Evolutionary conservation across 129 eudicot species (phyloP).

Genomic region (Lactuca sativa): DNA sequence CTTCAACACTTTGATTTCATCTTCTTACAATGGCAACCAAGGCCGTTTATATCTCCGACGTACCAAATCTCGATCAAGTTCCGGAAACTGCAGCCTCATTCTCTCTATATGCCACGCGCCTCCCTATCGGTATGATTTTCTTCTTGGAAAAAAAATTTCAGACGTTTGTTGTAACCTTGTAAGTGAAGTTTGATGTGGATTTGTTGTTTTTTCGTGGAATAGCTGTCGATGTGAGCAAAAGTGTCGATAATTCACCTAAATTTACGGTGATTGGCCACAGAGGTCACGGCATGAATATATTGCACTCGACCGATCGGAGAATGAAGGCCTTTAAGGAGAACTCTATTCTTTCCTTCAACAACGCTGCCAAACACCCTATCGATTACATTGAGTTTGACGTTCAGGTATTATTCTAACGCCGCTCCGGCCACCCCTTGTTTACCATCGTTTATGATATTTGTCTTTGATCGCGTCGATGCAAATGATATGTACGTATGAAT

Average conservation of each 20-base stretch:
- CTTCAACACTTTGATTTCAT: neutral
- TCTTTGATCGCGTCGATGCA: neutral
- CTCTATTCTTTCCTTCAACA: constrained; percentile 73
- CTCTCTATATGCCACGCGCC: constrained; percentile 42
- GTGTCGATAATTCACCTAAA: constrained; percentile 35
- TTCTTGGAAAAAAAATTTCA: too few relatives aligned
- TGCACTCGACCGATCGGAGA: constrained; percentile 77
- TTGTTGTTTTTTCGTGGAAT: neutral
- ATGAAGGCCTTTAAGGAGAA: constrained; percentile 82
- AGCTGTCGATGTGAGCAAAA: constrained; percentile 50
- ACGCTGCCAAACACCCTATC: constrained; percentile 55
- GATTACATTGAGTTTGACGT: constrained; percentile 92
- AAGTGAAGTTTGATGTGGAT: neutral
- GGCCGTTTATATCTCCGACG: constrained; percentile 94
- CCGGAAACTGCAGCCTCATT: constrained; percentile 55
- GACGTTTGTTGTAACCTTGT: neutral
- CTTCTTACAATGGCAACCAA: constrained; percentile 58
- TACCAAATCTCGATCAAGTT: constrained; percentile 75
- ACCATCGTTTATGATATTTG: neutral
- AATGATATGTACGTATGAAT: constrained; percentile 3
- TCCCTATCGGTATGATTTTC: constrained; percentile 38
- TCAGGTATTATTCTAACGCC: constrained; percentile 51
- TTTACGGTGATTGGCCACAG: constrained; percentile 87
- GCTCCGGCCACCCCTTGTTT: neutral
- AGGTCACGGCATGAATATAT: constrained; percentile 85